These are phyloP conservation scores for Leishmania mexicana DNA, from an alignment of 208 protist genomes.

Conservation along the genomic window DNA sequence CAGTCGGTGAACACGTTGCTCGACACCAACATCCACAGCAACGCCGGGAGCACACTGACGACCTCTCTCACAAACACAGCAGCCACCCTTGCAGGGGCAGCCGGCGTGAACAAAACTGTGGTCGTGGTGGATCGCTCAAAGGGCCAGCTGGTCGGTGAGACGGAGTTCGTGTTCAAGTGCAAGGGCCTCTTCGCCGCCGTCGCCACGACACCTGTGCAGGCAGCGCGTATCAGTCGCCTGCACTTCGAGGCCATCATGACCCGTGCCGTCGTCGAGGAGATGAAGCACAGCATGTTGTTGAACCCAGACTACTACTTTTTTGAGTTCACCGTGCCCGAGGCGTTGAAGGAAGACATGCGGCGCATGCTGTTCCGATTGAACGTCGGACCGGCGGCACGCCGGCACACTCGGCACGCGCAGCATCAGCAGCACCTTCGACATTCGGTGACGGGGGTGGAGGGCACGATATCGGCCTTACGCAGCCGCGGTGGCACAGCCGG, in stretches of 20 bases:
- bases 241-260: constrained; percentile 69
- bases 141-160: constrained; percentile 58
- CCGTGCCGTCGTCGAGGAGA: constrained; percentile 35
- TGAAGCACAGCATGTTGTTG: constrained; percentile 55
- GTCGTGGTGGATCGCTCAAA: constrained; percentile 29
- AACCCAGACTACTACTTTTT: constrained; percentile 59
- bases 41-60: background rate
- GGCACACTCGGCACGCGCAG: constrained; percentile 5
- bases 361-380: constrained; percentile 30
- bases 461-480: background rate
- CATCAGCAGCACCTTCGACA: constrained; percentile 1
- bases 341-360: constrained; percentile 50
- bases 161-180: constrained; percentile 65
- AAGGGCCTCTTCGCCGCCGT: constrained; percentile 50
- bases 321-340: constrained; percentile 41
- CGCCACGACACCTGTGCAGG: constrained; percentile 48
- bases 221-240: constrained; percentile 61
- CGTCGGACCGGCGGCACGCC: constrained; percentile 8
- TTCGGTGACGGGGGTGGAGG: constrained; percentile 5
- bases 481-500: background rate
- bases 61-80: background rate
- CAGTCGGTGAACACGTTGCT: background rate
- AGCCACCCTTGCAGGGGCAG: background rate
- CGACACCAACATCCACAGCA: background rate
- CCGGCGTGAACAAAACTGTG: background rate